Evolutionary conservation across 129 eudicot species (phyloP).

Genomic region (Erigeron canadensis): DNA sequence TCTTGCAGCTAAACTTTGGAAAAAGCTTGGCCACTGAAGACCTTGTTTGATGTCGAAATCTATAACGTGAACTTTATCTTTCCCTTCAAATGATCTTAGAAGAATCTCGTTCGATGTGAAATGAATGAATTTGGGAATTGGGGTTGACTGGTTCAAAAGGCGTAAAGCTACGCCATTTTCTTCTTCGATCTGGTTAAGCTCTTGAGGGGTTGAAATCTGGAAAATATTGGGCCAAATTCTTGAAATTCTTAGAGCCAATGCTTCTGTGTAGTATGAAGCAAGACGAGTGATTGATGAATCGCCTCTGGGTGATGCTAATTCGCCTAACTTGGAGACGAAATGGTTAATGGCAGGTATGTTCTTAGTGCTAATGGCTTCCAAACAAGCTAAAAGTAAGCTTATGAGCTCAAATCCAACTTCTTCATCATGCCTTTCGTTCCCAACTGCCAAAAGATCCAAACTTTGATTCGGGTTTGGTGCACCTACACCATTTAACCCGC

Average conservation of each 20-base stretch:
- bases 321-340: slow-evolving; percentile 64
- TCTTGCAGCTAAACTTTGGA: slow-evolving; percentile 80
- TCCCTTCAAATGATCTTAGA: slow-evolving; percentile 73
- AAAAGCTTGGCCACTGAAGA: slow-evolving; percentile 86
- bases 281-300: slow-evolving; percentile 63
- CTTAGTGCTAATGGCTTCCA: slow-evolving; percentile 64
- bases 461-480: slow-evolving; percentile 45
- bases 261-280: slow-evolving; percentile 79
- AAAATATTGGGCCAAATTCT: slow-evolving; percentile 80
- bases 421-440: slow-evolving; percentile 41
- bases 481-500: slow-evolving; percentile 53
- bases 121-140: slow-evolving; percentile 74
- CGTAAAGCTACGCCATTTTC: slow-evolving; percentile 58
- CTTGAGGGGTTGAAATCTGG: slow-evolving; percentile 56
- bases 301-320: slow-evolving; percentile 80
- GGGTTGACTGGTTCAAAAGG: slow-evolving; percentile 76
- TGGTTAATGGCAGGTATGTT: slow-evolving; percentile 56
- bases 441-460: slow-evolving; percentile 34
- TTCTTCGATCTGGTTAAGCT: slow-evolving; percentile 58
- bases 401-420: slow-evolving; percentile 71
- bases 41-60: slow-evolving; percentile 96
- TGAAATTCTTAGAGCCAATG: slow-evolving; percentile 67
- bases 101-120: slow-evolving; percentile 92
- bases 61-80: slow-evolving; percentile 74
- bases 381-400: slow-evolving; percentile 67